Evolutionary conservation across 202 grass and related monocot species (phyloP), one percentile per base, ranked within the genome.

Genomic region (Schoenoplectus tabernaemontani): DNA sequence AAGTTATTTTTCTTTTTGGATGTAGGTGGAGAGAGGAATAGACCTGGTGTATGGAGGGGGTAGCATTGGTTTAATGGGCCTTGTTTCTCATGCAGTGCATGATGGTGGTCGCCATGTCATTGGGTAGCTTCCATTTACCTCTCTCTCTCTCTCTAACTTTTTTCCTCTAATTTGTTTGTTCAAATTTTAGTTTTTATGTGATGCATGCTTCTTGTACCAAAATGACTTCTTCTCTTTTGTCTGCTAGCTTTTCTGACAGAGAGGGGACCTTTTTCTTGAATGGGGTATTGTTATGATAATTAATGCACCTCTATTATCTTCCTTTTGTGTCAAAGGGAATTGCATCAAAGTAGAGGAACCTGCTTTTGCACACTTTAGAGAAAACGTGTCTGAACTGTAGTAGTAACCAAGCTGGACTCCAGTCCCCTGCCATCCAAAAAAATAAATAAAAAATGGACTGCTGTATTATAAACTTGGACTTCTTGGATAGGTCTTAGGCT

Each of bases 1-100:
- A 32, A 80, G 39, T 46, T 79, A 10, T 74, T 7, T 64, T 44
- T 78, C 70, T 59, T 42, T 61, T 59, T 16, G 68, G 57, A 34
- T 87, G 82, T 86, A 99, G 96, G 96, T 95, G 82, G 85, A 99
- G 79, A 93, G 87, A 83, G 96, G 92, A 74, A 99, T 99, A 80
- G 96, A 99, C 87, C 78, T 99, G 81, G 96, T 99, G 78, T 99
- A 99, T 73, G 96, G 96, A n/a, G 96, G 96, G 71, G 96, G 96
- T 58, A 95, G 92, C 86, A 99, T 99, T 73, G 96, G 96, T 50
- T 88, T 99, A 85, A 99, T 99, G 96, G 96, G 96, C 12, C 79
- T 99, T 10, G 92, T 99, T 77, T 99, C 96, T 77, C 96, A 99
- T 79, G 96, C 92, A 75, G 96, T 99, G 80, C 96, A 95, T 89